Conservation (phyloP, 768 basidiomycete genomes). For the Filobasidium floriforme region DNA sequence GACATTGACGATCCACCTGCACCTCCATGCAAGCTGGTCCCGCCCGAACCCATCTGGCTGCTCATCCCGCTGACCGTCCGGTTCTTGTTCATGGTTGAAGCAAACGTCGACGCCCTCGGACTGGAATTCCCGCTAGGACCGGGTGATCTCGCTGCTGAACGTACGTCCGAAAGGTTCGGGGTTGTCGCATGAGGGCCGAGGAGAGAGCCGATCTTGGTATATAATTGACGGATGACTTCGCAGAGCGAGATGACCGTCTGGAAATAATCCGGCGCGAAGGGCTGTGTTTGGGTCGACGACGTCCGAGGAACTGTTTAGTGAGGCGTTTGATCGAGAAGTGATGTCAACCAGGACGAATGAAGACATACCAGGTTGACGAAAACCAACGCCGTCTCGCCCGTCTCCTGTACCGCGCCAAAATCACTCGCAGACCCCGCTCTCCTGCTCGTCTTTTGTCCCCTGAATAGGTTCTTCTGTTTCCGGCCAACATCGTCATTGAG, state of each 20-base stretch:
- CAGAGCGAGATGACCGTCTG: slow-evolving; percentile 29
- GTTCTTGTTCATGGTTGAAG: background rate
- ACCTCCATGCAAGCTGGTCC: background rate
- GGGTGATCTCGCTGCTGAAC: background rate
- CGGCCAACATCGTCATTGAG: background rate
- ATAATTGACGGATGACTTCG: slow-evolving; percentile 38
- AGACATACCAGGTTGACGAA: slow-evolving; percentile 32
- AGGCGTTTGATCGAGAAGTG: too few relatives aligned
- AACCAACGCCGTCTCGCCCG: slow-evolving; percentile 28
- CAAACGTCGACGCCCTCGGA: background rate
- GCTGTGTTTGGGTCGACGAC: slow-evolving; percentile 22
- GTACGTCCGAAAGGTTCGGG: slow-evolving; percentile 1
- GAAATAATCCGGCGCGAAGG: slow-evolving; percentile 37
- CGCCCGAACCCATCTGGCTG: background rate
- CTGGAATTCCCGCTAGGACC: background rate
- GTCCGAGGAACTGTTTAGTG: background rate
- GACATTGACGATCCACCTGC: background rate
- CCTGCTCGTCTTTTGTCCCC: slow-evolving; percentile 28
- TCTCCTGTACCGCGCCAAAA: slow-evolving; percentile 24
- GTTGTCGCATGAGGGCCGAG: slow-evolving; percentile 15
- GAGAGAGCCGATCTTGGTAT: slow-evolving; percentile 36
- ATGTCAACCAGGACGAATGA: background rate
- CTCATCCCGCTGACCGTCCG: background rate
- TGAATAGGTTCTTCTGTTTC: slow-evolving; percentile 33
- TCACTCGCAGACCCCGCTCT: slow-evolving; percentile 26